phyloP scores from a whole-genome alignment of 805 yeast species.

The Yamadazyma tumulicola region DNA sequence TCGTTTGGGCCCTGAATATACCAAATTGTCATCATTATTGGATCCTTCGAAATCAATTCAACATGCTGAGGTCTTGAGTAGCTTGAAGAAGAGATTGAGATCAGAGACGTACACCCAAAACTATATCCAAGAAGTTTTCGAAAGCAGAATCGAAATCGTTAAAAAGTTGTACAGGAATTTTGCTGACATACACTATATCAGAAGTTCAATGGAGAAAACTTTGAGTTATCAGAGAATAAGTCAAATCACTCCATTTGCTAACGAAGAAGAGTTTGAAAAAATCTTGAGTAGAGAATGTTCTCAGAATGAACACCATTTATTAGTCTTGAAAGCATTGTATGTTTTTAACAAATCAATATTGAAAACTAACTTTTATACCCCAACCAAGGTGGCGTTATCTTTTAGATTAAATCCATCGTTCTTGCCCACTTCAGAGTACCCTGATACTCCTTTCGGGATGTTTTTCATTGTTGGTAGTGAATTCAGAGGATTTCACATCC shows the following conservation, averaged over 20 bases:
- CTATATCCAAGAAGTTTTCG: slow-evolving; percentile 74
- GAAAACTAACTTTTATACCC: slow-evolving; percentile 90
- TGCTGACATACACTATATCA: slow-evolving; percentile 85
- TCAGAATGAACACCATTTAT: slow-evolving; percentile 74
- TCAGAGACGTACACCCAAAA: slow-evolving; percentile 90
- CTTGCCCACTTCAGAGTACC: slow-evolving; percentile 82
- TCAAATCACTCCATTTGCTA: slow-evolving; percentile 69
- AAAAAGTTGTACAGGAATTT: slow-evolving; percentile 85
- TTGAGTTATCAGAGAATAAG: slow-evolving; percentile 82
- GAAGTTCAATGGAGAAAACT: slow-evolving; percentile 68
- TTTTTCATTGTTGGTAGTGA: slow-evolving; percentile 94
- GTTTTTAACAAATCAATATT: slow-evolving; percentile 81
- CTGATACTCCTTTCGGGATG: slow-evolving; percentile 91
- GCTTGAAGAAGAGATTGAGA: slow-evolving; percentile 83
- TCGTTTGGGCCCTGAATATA: slow-evolving; percentile 88
- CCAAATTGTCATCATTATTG: slow-evolving; percentile 60
- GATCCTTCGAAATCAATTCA: slow-evolving; percentile 58
- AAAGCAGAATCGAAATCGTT: slow-evolving; percentile 65
- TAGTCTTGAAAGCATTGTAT: slow-evolving; percentile 78
- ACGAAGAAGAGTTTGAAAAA: slow-evolving; percentile 70
- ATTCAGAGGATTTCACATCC: slow-evolving; percentile 94
- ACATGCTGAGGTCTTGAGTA: slow-evolving; percentile 71
- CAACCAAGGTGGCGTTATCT: slow-evolving; percentile 92
- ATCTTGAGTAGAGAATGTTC: slow-evolving; percentile 66
- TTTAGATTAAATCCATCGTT: slow-evolving; percentile 86